phyloP scores from a whole-genome alignment of 2,329 filamentous ascomycete species.

The Ascochyta clinopodiicola region DNA sequence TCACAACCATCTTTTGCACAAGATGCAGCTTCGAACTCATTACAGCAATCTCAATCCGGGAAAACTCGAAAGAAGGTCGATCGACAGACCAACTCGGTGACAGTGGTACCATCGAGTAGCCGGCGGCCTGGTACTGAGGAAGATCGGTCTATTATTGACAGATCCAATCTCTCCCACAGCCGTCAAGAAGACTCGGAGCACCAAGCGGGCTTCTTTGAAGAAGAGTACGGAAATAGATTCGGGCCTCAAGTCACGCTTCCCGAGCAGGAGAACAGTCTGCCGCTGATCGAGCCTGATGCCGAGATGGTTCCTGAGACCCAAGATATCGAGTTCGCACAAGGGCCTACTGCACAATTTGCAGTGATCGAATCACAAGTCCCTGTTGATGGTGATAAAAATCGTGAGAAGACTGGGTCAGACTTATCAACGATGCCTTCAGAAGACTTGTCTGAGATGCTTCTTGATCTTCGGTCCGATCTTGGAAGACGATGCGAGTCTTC shows the following conservation, averaged over 20 bases:
- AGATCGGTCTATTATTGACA: not conserved
- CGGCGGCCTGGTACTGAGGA: not conserved
- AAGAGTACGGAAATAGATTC: slow-evolving; percentile 13
- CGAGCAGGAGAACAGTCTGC: slow-evolving; percentile 3
- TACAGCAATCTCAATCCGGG: not conserved
- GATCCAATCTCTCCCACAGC: not conserved
- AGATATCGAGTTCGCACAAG: not conserved
- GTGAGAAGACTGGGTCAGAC: slow-evolving; percentile 2
- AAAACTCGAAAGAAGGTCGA: slow-evolving; percentile 30
- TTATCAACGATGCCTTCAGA: slow-evolving; percentile 22
- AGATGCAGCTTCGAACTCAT: not conserved
- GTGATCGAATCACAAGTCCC: not conserved
- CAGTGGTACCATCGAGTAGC: not conserved
- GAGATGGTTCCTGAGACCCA: slow-evolving; percentile 25
- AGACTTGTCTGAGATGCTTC: slow-evolving; percentile 14
- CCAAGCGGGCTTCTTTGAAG: not conserved
- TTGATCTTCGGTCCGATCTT: not conserved
- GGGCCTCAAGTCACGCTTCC: slow-evolving; percentile 1
- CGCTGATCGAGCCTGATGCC: slow-evolving; percentile 6
- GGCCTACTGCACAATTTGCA: not conserved
- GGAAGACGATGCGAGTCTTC: not conserved
- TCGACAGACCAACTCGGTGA: slow-evolving; percentile 24
- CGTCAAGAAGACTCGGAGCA: not conserved
- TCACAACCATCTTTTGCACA: not conserved
- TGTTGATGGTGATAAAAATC: not conserved